Conservation (phyloP, 1,284 basidiomycete species). For the Sanghuangporus weigelae region DNA sequence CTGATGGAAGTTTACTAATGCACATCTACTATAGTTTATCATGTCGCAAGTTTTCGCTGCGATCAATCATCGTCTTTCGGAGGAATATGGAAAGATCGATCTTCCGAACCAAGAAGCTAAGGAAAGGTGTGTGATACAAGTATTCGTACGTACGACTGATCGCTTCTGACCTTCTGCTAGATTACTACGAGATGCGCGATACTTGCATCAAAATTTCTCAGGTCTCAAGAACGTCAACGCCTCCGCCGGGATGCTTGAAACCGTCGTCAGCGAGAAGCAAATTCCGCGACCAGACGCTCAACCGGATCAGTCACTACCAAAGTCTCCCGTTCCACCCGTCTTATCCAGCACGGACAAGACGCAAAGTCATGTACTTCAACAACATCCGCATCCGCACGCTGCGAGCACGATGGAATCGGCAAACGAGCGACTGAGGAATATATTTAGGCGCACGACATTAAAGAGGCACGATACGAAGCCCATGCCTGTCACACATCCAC, state of each 20-base stretch:
- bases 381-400: background rate
- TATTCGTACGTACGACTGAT: background rate
- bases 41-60: constrained; percentile 34
- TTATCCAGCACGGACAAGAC: background rate
- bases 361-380: background rate
- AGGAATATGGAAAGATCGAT: constrained; percentile 79
- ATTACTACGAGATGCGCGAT: constrained; percentile 72
- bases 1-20: background rate
- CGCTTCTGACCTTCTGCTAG: constrained; percentile 32
- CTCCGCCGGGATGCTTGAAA: constrained; percentile 74
- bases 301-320: background rate
- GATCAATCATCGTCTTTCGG: constrained; percentile 84
- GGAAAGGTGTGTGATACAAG: constrained; percentile 52
- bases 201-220: constrained; percentile 68
- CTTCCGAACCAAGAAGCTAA: constrained; percentile 79
- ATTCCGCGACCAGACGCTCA: constrained; percentile 26
- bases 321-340: background rate
- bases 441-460: constrained; percentile 15
- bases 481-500: background rate
- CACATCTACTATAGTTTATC: constrained; percentile 51
- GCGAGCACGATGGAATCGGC: constrained; percentile 13
- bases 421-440: constrained; percentile 16
- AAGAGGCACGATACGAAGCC: constrained; percentile 1
- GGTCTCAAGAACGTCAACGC: constrained; percentile 63
- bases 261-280: constrained; percentile 71